Percentiles rank a stretch among this genome's conserved stretches.
phyloP scores from a whole-genome alignment of 2,329 filamentous ascomycete genomes.

The Alternaria burnsii region DNA sequence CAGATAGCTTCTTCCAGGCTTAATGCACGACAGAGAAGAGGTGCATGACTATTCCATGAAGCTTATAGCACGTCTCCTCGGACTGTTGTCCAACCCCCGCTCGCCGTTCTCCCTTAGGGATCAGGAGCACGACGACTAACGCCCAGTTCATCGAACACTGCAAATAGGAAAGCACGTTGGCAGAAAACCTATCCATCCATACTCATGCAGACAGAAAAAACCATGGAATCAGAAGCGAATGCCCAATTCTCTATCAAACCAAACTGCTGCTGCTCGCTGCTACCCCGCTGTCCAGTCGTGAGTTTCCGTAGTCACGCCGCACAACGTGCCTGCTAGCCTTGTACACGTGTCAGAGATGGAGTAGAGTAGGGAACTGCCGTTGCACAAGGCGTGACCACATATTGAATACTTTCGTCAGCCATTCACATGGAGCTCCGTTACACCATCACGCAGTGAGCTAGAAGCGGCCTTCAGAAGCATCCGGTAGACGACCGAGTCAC shows the following conservation, averaged over 20 bases:
- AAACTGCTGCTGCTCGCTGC: not conserved
- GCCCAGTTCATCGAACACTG: not conserved
- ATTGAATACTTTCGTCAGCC: slow-evolving; percentile 12
- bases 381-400: not conserved
- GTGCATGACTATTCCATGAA: not conserved
- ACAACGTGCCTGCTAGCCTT: slow-evolving; percentile 11
- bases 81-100: not conserved
- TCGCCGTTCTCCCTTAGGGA: not conserved
- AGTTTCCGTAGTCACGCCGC: not conserved
- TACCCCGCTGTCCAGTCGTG: not conserved
- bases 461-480: slow-evolving; percentile 15
- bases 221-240: not conserved
- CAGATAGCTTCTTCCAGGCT: not conserved
- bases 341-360: slow-evolving; percentile 11
- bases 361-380: not conserved
- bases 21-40: not conserved
- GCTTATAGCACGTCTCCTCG: too few relatives aligned
- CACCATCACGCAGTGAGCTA: slow-evolving; percentile 31
- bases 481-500: not conserved
- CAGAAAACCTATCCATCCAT: rapidly evolving
- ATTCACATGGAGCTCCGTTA: slow-evolving; percentile 35
- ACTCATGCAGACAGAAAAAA: not conserved
- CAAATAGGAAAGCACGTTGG: not conserved
- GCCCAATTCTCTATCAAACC: not conserved
- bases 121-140: not conserved